These are phyloP conservation scores for Leccinum huronense DNA, from an alignment of 1,284 basidiomycete genomes.

Conservation along the genomic window DNA sequence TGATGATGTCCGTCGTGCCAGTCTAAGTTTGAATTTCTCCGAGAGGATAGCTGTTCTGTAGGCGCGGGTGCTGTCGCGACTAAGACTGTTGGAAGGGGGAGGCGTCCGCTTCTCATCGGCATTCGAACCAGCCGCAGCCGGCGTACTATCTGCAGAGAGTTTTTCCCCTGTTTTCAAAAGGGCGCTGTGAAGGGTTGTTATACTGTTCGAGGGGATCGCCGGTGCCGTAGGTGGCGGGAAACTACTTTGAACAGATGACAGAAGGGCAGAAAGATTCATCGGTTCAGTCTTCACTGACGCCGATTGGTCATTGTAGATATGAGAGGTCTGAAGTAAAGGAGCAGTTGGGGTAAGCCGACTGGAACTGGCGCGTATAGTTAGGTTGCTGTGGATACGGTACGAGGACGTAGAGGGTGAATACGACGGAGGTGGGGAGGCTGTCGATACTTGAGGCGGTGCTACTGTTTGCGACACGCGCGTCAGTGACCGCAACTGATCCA, in stretches of 20 bases:
- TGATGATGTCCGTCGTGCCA: slow-evolving; percentile 66
- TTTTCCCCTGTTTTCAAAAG: slow-evolving; percentile 72
- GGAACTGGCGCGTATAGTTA: slow-evolving; percentile 26
- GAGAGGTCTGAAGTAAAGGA: slow-evolving; percentile 15
- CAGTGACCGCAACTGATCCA: slow-evolving; percentile 70
- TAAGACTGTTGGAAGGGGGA: slow-evolving; percentile 39
- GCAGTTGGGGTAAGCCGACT: slow-evolving; percentile 19
- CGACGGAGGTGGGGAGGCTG: slow-evolving; percentile 23
- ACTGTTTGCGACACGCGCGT: slow-evolving; percentile 43
- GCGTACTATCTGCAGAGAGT: slow-evolving; percentile 51
- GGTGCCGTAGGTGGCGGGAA: slow-evolving; percentile 30
- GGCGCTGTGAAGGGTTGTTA: slow-evolving; percentile 61
- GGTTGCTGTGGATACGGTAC: slow-evolving; percentile 33
- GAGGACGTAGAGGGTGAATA: slow-evolving; percentile 11
- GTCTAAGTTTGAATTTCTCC: slow-evolving; percentile 62
- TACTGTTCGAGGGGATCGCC: slow-evolving; percentile 40
- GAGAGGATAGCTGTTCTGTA: slow-evolving; percentile 75
- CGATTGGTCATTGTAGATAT: slow-evolving; percentile 26
- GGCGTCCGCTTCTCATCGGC: slow-evolving; percentile 42
- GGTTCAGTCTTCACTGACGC: slow-evolving; percentile 34
- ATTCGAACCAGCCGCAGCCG: slow-evolving; percentile 46
- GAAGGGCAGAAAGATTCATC: slow-evolving; percentile 31
- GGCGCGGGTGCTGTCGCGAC: slow-evolving; percentile 54
- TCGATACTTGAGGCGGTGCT: slow-evolving; percentile 38
- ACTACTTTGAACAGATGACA: slow-evolving; percentile 27